Evolutionary conservation across 768 basidiomycete genomes (phyloP).

Genomic region (Gloeostereum incarnatum): DNA sequence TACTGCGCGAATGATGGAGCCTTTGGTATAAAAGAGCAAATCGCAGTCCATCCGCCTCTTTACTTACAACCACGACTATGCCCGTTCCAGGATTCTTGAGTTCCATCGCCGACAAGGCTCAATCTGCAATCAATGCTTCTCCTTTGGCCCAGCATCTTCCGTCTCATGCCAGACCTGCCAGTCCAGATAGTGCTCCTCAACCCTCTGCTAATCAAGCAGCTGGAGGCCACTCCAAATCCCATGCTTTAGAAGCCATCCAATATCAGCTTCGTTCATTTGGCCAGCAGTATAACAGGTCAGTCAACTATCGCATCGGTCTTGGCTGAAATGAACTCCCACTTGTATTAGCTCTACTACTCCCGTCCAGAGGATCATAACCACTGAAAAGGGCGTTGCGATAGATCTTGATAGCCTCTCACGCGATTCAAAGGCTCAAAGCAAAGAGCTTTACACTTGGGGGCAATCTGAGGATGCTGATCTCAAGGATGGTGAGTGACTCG

Average conservation of each 20-base stretch:
- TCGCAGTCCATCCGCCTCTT: too few species aligned
- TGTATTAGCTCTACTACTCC: constrained; percentile 43
- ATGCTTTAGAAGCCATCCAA: constrained; percentile 53
- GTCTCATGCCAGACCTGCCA: constrained; percentile 22
- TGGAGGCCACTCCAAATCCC: constrained; percentile 28
- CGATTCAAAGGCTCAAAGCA: constrained; percentile 62
- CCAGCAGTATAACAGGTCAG: constrained; percentile 62
- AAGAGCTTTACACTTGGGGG: constrained; percentile 83
- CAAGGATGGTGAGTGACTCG: constrained; percentile 53
- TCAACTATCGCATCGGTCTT: not conserved
- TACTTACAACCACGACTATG: constrained; percentile 40
- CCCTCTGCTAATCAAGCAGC: constrained; percentile 34
- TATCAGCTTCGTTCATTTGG: constrained; percentile 66
- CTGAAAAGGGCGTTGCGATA: constrained; percentile 68
- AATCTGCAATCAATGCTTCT: constrained; percentile 55
- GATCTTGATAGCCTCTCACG: constrained; percentile 61
- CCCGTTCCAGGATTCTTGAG: constrained; percentile 54
- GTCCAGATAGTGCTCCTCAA: constrained; percentile 26
- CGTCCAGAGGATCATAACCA: constrained; percentile 71
- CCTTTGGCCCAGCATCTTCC: constrained; percentile 51
- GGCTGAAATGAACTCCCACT: constrained; percentile 7
- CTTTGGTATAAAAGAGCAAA: too few species aligned
- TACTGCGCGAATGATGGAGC: too few species aligned
- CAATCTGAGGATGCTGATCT: constrained; percentile 62
- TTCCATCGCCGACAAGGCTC: constrained; percentile 69